A percentile compares a stretch with the other conserved stretches of the same genome.
Evolutionary conservation across 2,329 filamentous ascomycete genomes (phyloP).

Genomic region (Colletotrichum sp.): DNA sequence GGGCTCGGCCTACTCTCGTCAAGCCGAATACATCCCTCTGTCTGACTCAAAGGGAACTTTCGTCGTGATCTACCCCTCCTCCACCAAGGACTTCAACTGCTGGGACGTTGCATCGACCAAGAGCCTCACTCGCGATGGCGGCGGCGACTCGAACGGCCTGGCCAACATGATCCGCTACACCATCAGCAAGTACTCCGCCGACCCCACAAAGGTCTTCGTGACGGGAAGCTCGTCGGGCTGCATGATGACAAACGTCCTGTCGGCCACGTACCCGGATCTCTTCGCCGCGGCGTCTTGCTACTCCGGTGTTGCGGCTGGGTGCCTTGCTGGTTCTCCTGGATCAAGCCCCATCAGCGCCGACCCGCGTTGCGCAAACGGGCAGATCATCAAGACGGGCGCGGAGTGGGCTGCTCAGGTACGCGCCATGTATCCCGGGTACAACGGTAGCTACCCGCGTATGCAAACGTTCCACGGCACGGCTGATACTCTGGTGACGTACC

Average conservation of each 20-base stretch:
- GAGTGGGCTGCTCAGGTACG: constrained; percentile 49
- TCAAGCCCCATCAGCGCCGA: constrained; percentile 28
- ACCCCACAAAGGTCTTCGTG: constrained; percentile 48
- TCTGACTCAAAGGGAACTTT: constrained; percentile 49
- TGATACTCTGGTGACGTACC: constrained; percentile 41
- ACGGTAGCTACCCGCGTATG: constrained; percentile 33
- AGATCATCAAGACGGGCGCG: constrained; percentile 39
- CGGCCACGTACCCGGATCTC: constrained; percentile 37
- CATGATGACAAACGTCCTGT: constrained; percentile 41
- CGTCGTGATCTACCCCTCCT: constrained; percentile 40
- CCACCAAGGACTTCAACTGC: constrained; percentile 36
- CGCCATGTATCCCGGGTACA: constrained; percentile 34
- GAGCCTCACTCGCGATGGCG: constrained; percentile 51
- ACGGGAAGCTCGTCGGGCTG: constrained; percentile 42
- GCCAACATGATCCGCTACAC: constrained; percentile 56
- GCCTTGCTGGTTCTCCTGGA: constrained; percentile 26
- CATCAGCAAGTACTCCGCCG: constrained; percentile 46
- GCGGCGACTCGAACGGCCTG: constrained; percentile 52
- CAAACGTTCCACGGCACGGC: constrained; percentile 34
- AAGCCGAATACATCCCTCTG: constrained; percentile 7
- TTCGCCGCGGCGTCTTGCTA: constrained; percentile 36
- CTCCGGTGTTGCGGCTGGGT: constrained; percentile 37
- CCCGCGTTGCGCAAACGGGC: constrained; percentile 44
- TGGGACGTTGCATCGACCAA: constrained; percentile 54
- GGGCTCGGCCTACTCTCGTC: constrained; percentile 2